A percentile compares a stretch with the other conserved stretches of the same genome.
Conservation (phyloP, 108 stramenopile genomes). For the Skeletonema tropicum region DNA sequence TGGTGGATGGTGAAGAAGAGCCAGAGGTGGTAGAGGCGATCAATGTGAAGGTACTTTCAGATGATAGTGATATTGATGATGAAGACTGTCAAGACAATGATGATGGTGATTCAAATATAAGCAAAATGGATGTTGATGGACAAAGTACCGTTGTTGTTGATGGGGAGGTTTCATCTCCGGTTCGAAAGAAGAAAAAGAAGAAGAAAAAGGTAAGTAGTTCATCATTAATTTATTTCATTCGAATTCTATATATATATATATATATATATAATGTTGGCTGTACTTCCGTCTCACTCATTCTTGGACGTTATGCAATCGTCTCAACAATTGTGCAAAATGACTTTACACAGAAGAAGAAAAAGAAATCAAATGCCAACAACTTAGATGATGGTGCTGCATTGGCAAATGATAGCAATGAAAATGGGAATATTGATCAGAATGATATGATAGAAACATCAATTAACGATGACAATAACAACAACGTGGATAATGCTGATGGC, state of each 20-base stretch:
- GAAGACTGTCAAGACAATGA: conserved; percentile 11
- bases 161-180: conserved; percentile 6
- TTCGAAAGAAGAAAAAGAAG: conserved; percentile 30
- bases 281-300: too few relatives aligned
- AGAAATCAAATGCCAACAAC: conserved; percentile 51
- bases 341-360: conserved; percentile 32
- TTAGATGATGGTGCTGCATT: background rate
- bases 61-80: background rate
- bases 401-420: background rate
- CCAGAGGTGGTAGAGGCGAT: background rate
- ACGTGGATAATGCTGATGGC: background rate
- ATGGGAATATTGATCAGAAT: background rate
- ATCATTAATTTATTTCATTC: too few relatives aligned
- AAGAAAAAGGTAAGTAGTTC: conserved; percentile 61
- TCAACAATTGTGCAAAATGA: background rate
- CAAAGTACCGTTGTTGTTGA: background rate
- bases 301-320: too few relatives aligned
- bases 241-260: too few relatives aligned
- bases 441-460: background rate
- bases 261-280: too few relatives aligned
- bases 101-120: background rate
- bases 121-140: background rate
- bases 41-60: background rate
- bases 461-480: background rate
- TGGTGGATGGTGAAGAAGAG: background rate